Conservation (phyloP, 345 rosid genomes). For the Chamaenerion angustifolium region DNA sequence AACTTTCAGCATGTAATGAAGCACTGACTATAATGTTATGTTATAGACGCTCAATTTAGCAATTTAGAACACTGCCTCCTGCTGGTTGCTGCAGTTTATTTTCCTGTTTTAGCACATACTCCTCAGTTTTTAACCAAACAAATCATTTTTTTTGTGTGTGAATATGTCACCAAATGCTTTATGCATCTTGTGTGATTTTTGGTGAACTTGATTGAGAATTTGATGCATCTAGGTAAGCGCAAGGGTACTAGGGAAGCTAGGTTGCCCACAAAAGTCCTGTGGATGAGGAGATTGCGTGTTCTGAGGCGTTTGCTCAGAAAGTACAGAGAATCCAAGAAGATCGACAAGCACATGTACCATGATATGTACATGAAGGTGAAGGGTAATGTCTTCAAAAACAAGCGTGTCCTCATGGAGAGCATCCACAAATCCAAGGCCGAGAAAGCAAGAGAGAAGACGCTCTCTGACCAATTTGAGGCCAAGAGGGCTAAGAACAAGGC, state of each 20-base stretch:
- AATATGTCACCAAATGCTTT: too few species aligned
- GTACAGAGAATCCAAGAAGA: conserved; percentile 82
- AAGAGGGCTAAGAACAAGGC: conserved; percentile 96
- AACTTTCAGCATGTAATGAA: too few species aligned
- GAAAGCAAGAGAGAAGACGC: conserved; percentile 91
- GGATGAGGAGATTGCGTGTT: conserved; percentile 98
- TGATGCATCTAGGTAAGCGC: conserved; percentile 52
- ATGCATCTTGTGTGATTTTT: too few species aligned
- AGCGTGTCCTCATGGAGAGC: conserved; percentile 92
- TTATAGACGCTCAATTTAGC: too few species aligned
- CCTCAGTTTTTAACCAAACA: too few species aligned
- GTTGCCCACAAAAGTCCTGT: conserved; percentile 78
- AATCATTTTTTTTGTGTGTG: too few species aligned
- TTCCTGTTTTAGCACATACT: too few species aligned
- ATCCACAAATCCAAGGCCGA: conserved; percentile 95
- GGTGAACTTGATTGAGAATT: background rate
- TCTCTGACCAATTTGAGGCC: conserved; percentile 90
- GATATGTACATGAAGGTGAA: conserved; percentile 99
- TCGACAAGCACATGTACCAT: conserved; percentile 96
- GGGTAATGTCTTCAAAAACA: conserved; percentile 94
- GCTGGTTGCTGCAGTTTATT: too few species aligned
- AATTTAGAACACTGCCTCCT: too few species aligned
- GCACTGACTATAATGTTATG: too few species aligned
- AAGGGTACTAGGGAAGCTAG: conserved; percentile 97
- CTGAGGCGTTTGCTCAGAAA: conserved; percentile 81